A percentile compares a stretch with the other conserved stretches of the same genome.
phyloP scores from a whole-genome alignment of 2,329 filamentous ascomycete genomes.

The Colletotrichum destructivum region DNA sequence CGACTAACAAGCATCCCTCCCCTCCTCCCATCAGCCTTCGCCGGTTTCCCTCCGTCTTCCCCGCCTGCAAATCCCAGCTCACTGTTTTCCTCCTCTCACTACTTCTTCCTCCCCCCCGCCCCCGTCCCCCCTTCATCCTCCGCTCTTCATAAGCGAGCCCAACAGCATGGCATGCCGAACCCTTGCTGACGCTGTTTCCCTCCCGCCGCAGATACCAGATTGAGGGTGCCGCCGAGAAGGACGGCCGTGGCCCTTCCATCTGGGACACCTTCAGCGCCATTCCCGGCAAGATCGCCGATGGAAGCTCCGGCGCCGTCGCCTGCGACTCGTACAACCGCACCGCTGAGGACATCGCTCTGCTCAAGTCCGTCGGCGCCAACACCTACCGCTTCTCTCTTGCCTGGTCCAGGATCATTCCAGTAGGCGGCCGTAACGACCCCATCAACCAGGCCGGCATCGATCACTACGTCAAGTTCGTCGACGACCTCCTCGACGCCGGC shows the following conservation, averaged over 20 bases:
- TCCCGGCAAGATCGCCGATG: constrained; percentile 87
- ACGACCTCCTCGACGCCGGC: constrained; percentile 81
- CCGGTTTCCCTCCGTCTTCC: constrained; percentile 33
- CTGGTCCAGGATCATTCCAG: constrained; percentile 87
- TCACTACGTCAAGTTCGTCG: constrained; percentile 84
- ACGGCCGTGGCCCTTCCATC: constrained; percentile 86
- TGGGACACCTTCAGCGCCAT: constrained; percentile 92
- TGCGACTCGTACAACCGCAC: constrained; percentile 91
- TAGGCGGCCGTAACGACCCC: constrained; percentile 87
- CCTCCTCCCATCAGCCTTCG: constrained; percentile 25
- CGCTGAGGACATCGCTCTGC: constrained; percentile 81
- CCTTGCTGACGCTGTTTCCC: constrained; percentile 28
- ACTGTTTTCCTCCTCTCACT: background rate
- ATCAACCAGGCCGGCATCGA: constrained; percentile 84
- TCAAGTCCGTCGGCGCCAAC: constrained; percentile 81
- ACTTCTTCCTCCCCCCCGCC: background rate
- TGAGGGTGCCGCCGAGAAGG: constrained; percentile 81
- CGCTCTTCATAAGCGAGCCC: constrained; percentile 23
- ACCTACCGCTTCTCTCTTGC: constrained; percentile 89
- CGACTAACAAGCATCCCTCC: constrained; percentile 27
- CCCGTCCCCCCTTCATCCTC: background rate
- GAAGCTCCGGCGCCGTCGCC: constrained; percentile 80
- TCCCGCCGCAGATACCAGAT: constrained; percentile 81
- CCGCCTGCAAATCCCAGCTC: constrained; percentile 17
- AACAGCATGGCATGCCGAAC: constrained; percentile 22